Base-by-base conservation (phyloP, 805 yeast species). In the Yamadazyma takamatsuzukensis region DNA sequence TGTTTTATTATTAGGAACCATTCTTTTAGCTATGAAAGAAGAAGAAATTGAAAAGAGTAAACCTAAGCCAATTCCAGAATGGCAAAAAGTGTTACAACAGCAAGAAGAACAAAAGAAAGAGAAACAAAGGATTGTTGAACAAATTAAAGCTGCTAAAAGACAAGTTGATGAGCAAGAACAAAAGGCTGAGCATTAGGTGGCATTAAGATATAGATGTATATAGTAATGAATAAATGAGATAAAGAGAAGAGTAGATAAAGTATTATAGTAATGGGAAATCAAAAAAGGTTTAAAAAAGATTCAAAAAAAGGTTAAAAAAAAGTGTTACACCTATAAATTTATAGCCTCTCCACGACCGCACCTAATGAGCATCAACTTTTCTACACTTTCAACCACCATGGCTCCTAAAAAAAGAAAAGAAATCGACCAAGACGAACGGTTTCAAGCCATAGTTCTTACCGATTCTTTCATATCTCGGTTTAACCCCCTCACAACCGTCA, bases 381-480 rank as follows among this genome's bases (percentile, higher is more conserved):
- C n/a, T n/a, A n/a, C n/a, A n/a, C n/a, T n/a, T n/a, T n/a, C n/a
- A n/a, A n/a, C 30, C n/a, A 15, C 23, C 29, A 69, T 65, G 74
- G 66, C 75, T 10, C 74, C 76, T 19, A 71, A 70, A 45, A 74
- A 70, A 54, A 74, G 69, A 45, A 74, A 75, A 47, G 85, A 78
- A 35, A 64, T 72, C 18, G 78, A 72, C 19, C 75, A 74, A 48
- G 85, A 79, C 52, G 83, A 82, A 42, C 72, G 89, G 48, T 70
- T 93, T 36, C 97, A 90, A 64, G 98, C 98, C 4, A 80, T 93
- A 39, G 96, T 93, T 15, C 74, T 93, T 47, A 86, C 96, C 11
- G 99, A 93, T 60, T 85, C 96, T 14, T 93, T 85, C 49, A 85
- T 89, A 57, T 82, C 93, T 1, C 70, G 96, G 47, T 93, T 93